phyloP scores from a whole-genome alignment of 768 basidiomycete species.

The Hirschioporus abietinus region DNA sequence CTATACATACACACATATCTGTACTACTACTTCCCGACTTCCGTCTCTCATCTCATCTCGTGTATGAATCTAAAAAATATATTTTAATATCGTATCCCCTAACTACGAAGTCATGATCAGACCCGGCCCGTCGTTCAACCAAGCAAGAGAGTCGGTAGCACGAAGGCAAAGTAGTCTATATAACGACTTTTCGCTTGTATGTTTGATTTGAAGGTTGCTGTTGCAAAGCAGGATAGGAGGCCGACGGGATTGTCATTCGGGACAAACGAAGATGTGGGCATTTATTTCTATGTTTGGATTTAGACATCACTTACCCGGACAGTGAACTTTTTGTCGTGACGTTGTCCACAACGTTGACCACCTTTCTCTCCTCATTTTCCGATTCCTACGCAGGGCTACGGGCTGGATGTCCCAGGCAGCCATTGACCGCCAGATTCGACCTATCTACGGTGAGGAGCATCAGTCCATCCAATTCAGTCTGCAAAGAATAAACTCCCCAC shows the following conservation, averaged over 20 bases:
- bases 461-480: constrained; percentile 6
- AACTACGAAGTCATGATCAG: too few species aligned
- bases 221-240: background rate
- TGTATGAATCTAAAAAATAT: too few species aligned
- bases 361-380: background rate
- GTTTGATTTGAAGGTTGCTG: background rate
- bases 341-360: background rate
- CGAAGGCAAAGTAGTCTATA: too few species aligned
- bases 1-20: too few species aligned
- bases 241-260: background rate
- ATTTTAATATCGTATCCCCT: too few species aligned
- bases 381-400: constrained; percentile 1
- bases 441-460: constrained; percentile 65
- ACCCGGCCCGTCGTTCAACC: too few species aligned
- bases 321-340: background rate
- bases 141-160: too few species aligned
- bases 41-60: too few species aligned
- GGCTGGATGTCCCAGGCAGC: constrained; percentile 46
- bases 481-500: too few species aligned
- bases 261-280: background rate
- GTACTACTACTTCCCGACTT: too few species aligned
- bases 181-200: too few species aligned
- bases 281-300: background rate
- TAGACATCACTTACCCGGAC: background rate
- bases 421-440: constrained; percentile 77